Base-by-base conservation (phyloP, 1,284 basidiomycete genomes). In the Mycosarcoma mackinlayi region DNA sequence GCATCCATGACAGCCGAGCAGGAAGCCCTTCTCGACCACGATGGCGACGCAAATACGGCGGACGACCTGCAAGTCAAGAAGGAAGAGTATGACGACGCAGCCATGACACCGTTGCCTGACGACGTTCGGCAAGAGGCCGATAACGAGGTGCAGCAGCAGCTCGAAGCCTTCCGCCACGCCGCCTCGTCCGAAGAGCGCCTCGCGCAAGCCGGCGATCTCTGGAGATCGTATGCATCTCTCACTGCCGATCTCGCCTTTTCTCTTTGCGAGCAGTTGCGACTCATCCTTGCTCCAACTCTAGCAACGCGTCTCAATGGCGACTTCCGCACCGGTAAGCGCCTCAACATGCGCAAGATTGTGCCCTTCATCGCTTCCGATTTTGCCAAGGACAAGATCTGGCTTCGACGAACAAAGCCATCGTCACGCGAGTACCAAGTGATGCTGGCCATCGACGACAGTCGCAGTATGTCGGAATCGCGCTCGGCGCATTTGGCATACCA, bases 261-360 rank as follows among this genome's bases (percentile, higher is more conserved):
- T 3, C 57, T 82, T 6, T 81, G 79, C 62, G 96, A 98, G 84
- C 95, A 98, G 82, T 88, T 99, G 14, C 92, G 96, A 19, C 90
- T 98, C 48, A 96, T 98, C 79, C 88, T 99, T 23, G 94, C 94
- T 63, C 96, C 96, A 0, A 98, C 95, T 0, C 86, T 92, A 38
- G 94, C 96, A 2, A 97, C 95, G 10, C 89, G 96, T 24, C 87
- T 99, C 38, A 92, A 92, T 83, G 96, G 96, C 40, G 96, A 99
- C 85, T 99, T 96, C 84, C 91, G 95, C 41, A 97, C 93, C 0
- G 96, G 96, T 50, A 99, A 98, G 85, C 88, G 96, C 23, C 88
- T 99, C 42, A 98, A 98, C 84, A 98, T 99, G 95, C 93, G 95
- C 83, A 96, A 96, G 86, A 94, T 99, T 83, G 94, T 99, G 56